Evolutionary conservation across 1,284 basidiomycete genomes (phyloP), one percentile per base, ranked within the genome.

Genomic region (Grifola frondosa): DNA sequence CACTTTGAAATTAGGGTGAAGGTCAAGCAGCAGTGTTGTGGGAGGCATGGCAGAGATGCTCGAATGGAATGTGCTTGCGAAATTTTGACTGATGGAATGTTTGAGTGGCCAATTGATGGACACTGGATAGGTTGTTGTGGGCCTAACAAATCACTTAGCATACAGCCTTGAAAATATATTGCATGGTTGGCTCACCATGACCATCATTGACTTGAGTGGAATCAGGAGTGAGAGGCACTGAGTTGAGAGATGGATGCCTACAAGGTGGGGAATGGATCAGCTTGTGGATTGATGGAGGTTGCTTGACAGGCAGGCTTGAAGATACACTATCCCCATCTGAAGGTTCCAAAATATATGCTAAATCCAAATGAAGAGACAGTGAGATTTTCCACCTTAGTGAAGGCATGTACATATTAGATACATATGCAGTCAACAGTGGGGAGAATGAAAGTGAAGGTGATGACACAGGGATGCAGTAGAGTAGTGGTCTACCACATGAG

Each of bases 31-130:
- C 5, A 78, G 74, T 34, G 81, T 75, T 16, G 64, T 62, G 1
- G 80, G 75, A 3, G 77, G 63, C 1, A 61, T 64, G 17, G 52
- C 61, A 48, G 64, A 62, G 36, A 65, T 60, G 25, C 42, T 57
- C 3, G 80, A 78, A 23, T 67, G 66, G 43, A 79, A 74, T 3
- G 76, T 78, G 38, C 71, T 71, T 6, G 77, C 78, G 6, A 81
- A 84, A 2, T 73, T 74, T 49, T 78, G 77, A 7, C 77, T 79
- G 20, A 71, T 62, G 6, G 78, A 76, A 20, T 78, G 66, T 49
- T 78, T 80, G 31, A 81, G 60, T 13, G 73, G 71, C 1, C 80
- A 70, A 4, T 70, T 71, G 38, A 82, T 65, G 60, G 81, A 81
- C 2, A n/a, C n/a, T n/a, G n/a, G n/a, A n/a, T n/a, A n/a, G n/a